Evolutionary conservation across 2,329 filamentous ascomycete genomes (phyloP), one percentile per base, ranked within the genome.

Genomic region (Xylaria arbuscula): DNA sequence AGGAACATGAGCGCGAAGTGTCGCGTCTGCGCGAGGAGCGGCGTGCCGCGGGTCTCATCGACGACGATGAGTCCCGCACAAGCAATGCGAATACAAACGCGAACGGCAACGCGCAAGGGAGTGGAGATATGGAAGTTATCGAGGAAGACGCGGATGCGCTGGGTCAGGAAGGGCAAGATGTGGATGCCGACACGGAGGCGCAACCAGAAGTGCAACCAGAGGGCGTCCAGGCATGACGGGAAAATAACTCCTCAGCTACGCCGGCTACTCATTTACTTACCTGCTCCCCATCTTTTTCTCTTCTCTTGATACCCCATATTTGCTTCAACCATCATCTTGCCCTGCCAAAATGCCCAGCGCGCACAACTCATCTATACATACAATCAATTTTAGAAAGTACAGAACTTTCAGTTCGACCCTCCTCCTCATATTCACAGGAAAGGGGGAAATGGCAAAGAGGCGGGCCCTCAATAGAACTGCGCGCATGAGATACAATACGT

Each of bases 1-100:
- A 79, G 59, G 82, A 84, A 73, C 83, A 86, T 69, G 79, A 83
- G 68, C 82, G 80, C 22, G 79, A 81, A 68, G 77, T 83, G 69
- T 79, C 85, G 75, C 83, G 81, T 67, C 81, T 80, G 69, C 79
- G 80, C 42, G 80, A 82, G 70, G 83, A 83, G 73, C 73, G 78
- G 7, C 73, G 76, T 17, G 78, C 76, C 10, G 71, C 72, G 1
- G 78, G 77, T 40, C 72, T 79, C 15, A 68, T 77, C n/a, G 77
- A 79, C 15, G 79, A 81, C 59, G 84, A 83, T 57, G 78, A 81
- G 11, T 6, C 15, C 73, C 81, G 80, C 70, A 80, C 77, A 59
- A 76, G 78, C 80, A 67, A 81, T 81, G 79, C 84, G 82, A 81
- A 79, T 9, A 73, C 60, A 13, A 72, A 73, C 48, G 66, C 65